Conservation (phyloP, 2,329 filamentous ascomycete species). For the Aspergillus texensis region DNA sequence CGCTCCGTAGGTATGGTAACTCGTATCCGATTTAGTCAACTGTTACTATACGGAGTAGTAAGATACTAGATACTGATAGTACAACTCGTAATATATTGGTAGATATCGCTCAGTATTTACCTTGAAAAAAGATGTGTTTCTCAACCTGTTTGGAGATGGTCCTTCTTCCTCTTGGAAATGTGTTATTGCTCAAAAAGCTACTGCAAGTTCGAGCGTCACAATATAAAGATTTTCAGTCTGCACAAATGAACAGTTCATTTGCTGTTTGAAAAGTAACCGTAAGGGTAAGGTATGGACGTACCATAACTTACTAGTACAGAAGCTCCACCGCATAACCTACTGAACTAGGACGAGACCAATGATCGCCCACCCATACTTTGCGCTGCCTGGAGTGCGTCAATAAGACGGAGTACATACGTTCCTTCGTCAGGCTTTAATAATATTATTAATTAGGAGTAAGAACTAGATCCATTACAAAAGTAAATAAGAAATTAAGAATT, state of each 20-base stretch:
- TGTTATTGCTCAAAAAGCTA: too few species aligned
- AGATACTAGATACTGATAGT: background rate
- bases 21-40: background rate
- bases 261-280: background rate
- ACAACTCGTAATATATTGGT: too few species aligned
- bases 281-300: background rate
- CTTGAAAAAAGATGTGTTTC: background rate
- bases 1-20: constrained; percentile 10
- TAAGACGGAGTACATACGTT: constrained; percentile 1
- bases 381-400: constrained; percentile 4
- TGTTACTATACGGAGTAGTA: constrained; percentile 4
- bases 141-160: too few species aligned
- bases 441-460: constrained; percentile 7
- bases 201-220: background rate
- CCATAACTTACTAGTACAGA: background rate
- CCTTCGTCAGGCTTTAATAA: constrained; percentile 1
- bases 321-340: constrained; percentile 6
- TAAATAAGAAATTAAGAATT: background rate
- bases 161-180: too few species aligned
- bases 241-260: background rate
- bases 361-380: background rate
- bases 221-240: background rate
- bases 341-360: constrained; percentile 6
- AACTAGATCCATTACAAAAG: constrained; percentile 1
- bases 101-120: background rate